These are phyloP conservation scores for Syzygium jambos DNA, from an alignment of 345 rosid genomes.

Conservation along the genomic window DNA sequence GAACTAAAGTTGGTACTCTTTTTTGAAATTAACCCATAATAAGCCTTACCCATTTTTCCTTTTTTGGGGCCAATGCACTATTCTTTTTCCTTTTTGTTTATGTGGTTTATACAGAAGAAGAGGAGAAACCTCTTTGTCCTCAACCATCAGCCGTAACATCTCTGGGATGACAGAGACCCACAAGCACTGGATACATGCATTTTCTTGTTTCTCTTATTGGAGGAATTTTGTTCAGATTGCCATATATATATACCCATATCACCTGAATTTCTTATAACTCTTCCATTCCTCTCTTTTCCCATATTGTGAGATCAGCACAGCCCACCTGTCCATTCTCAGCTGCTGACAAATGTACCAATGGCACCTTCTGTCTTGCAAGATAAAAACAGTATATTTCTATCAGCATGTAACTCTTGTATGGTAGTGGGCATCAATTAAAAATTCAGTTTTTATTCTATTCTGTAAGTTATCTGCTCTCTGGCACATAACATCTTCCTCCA, in stretches of 20 bases:
- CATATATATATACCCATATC: not conserved
- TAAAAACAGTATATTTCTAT: not conserved
- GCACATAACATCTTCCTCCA: not conserved
- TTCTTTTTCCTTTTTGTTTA: not conserved
- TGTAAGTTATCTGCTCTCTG: not conserved
- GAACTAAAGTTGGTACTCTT: too few relatives aligned
- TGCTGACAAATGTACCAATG: constrained; percentile 1
- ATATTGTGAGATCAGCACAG: not conserved
- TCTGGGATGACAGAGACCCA: not conserved
- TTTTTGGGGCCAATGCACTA: not conserved
- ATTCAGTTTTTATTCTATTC: not conserved
- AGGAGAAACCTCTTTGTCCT: not conserved
- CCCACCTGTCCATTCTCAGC: not conserved
- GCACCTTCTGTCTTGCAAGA: not conserved
- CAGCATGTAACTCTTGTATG: not conserved
- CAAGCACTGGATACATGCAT: not conserved
- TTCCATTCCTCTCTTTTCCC: not conserved
- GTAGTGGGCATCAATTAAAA: not conserved
- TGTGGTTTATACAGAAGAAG: not conserved
- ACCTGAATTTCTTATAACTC: constrained; percentile 8
- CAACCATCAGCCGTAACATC: not conserved
- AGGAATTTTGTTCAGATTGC: not conserved
- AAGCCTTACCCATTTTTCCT: not conserved
- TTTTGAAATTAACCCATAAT: not conserved
- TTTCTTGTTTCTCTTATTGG: not conserved